Conservation (phyloP, 2,329 filamentous ascomycete species). For the Metarhizium album region DNA sequence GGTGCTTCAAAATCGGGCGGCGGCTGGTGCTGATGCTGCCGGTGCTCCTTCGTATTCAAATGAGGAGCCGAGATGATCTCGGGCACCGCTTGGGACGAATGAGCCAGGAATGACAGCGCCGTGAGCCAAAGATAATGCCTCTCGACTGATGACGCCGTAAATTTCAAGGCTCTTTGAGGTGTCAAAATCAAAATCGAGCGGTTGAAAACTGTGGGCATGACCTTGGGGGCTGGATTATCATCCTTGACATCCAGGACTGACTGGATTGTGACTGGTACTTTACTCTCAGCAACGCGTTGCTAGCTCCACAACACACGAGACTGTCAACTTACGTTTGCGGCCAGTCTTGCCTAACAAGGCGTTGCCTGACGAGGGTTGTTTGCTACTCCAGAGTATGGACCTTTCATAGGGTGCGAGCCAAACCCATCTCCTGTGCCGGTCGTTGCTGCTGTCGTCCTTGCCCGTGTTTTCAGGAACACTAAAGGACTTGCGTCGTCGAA, state of each 20-base stretch:
- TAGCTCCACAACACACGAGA: background rate
- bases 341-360: conserved; percentile 90
- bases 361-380: conserved; percentile 80
- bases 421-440: conserved; percentile 93
- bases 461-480: conserved; percentile 59
- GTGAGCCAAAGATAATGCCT: conserved; percentile 94
- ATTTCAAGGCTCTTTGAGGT: conserved; percentile 86
- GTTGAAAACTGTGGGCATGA: conserved; percentile 59
- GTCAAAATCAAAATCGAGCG: conserved; percentile 92
- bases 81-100: conserved; percentile 72
- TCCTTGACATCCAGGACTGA: conserved; percentile 96
- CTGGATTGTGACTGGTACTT: conserved; percentile 70
- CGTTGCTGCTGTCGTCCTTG: conserved; percentile 60
- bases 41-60: conserved; percentile 26
- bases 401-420: conserved; percentile 96
- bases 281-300: conserved; percentile 19
- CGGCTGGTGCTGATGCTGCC: conserved; percentile 7
- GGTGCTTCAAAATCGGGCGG: conserved; percentile 42
- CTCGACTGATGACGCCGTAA: conserved; percentile 73
- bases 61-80: conserved; percentile 52
- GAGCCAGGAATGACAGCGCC: conserved; percentile 85
- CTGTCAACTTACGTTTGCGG: conserved; percentile 66
- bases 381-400: conserved; percentile 95
- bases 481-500: conserved; percentile 81
- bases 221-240: conserved; percentile 74